A percentile compares a stretch with the other conserved stretches of the same genome.
These are phyloP conservation scores for Rhizopogon sp. DNA, from an alignment of 768 basidiomycete genomes.

Conservation along the genomic window DNA sequence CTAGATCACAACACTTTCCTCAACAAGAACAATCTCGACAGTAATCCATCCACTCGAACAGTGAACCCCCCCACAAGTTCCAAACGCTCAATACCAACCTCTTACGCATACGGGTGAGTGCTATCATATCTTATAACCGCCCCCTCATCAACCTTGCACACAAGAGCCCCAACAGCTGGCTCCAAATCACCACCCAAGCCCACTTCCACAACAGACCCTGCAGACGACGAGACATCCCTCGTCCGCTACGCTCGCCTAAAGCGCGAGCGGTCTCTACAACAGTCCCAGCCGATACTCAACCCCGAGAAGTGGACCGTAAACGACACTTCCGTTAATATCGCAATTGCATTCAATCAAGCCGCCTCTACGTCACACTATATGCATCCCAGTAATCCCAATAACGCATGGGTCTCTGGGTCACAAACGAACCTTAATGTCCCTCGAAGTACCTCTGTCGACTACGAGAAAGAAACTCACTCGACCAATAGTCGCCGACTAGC, in stretches of 20 bases:
- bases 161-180: conserved; percentile 50
- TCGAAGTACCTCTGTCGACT: conserved; percentile 77
- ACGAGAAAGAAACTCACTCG: conserved; percentile 60
- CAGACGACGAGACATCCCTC: conserved; percentile 42
- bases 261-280: conserved; percentile 31
- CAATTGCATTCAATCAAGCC: conserved; percentile 74
- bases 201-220: conserved; percentile 34
- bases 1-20: conserved; percentile 78
- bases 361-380: conserved; percentile 41
- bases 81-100: conserved; percentile 43
- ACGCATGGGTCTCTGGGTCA: conserved; percentile 63
- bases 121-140: conserved; percentile 5
- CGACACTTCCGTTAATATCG: conserved; percentile 85
- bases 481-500: conserved; percentile 54
- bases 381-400: conserved; percentile 48
- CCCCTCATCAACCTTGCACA: conserved; percentile 13
- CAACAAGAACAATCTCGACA: conserved; percentile 42
- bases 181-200: conserved; percentile 59
- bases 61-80: conserved; percentile 29
- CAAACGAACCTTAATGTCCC: conserved; percentile 44
- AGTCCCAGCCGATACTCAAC: conserved; percentile 26
- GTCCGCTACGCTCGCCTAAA: conserved; percentile 45
- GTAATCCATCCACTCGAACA: conserved; percentile 19
- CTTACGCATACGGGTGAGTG: conserved; percentile 69
- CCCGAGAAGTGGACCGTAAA: conserved; percentile 72